Evolutionary conservation across 306 rosid species (phyloP), one percentile per base, ranked within the genome.

Genomic region (Leucaena leucocephala): DNA sequence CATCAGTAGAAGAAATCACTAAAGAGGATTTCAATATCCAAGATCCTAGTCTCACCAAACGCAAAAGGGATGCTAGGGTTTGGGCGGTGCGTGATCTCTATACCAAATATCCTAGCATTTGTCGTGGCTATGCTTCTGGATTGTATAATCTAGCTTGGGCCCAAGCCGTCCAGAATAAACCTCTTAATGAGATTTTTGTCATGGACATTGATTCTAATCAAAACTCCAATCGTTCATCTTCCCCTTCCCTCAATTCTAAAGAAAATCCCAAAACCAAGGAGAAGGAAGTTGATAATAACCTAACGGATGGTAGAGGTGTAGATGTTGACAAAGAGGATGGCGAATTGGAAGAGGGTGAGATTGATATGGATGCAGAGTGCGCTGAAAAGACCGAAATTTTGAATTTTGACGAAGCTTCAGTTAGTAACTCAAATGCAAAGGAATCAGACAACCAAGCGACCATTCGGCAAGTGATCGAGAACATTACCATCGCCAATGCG

Each of bases 261-360:
- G 74, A 45, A 43, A 6, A 4, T n/a, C 10, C 13, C 52, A 19
- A 12, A 19, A 1, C 57, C 57, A 69, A 74, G 71, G 85, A 78
- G 65, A 69, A 74, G 67, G 84, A 78, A 58, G 87, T 80, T 68
- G 86, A 46, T 44, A 72, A 49, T 43, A 84, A 76, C 11, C 70
- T 80, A 77, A 83, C 78, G 71, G 80, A 76, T 40, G 86, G 74
- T 33, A 71, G 84, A 39, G 81, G 82, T 13, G 54, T 84, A 66
- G 87, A 87, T 85, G 84, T 64, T 67, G 96, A 87, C 19, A 94
- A 82, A 81, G 98, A 96, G 78, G 99, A 95, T 27, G 99, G 97
- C 64, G 99, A 95, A 77, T 79, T 95, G 73, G 99, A 95, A 87
- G 99, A 96, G 84, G 99, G 99, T n/a, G 99, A 96, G 90, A 96